These are phyloP conservation scores for Termitomyces sp. DNA, from an alignment of 768 basidiomycete species.

Conservation along the genomic window DNA sequence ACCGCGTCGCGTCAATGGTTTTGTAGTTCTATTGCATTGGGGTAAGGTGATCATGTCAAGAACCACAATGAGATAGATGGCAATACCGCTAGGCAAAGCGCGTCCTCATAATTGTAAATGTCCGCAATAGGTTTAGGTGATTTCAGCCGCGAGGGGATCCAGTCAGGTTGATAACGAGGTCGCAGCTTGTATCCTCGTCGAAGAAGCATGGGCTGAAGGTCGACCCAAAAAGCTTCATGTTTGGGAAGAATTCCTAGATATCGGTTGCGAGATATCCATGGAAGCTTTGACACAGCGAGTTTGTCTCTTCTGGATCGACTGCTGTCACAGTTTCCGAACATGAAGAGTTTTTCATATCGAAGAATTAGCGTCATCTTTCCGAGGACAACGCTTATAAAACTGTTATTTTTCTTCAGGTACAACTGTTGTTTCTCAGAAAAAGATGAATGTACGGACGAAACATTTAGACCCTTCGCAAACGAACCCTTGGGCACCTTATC, in stretches of 20 bases:
- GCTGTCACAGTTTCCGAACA: neutral
- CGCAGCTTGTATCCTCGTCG: neutral
- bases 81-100: neutral
- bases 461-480: too few species aligned
- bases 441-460: too few species aligned
- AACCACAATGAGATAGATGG: neutral
- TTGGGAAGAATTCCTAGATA: neutral
- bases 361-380: neutral
- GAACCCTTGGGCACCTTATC: too few species aligned
- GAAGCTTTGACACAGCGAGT: neutral
- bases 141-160: conserved; percentile 1
- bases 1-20: neutral
- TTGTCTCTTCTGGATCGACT: neutral
- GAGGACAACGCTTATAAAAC: neutral
- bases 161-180: neutral
- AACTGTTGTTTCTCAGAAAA: too few species aligned
- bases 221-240: neutral
- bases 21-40: neutral
- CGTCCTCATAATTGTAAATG: neutral
- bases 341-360: neutral
- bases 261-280: neutral
- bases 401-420: too few species aligned
- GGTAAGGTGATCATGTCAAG: neutral
- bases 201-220: neutral
- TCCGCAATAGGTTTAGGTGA: neutral